Percentiles rank a stretch among this genome's conserved stretches.
Evolutionary conservation across 139 green algal genomes (phyloP).

Genomic region (Zygnema cylindricum): DNA sequence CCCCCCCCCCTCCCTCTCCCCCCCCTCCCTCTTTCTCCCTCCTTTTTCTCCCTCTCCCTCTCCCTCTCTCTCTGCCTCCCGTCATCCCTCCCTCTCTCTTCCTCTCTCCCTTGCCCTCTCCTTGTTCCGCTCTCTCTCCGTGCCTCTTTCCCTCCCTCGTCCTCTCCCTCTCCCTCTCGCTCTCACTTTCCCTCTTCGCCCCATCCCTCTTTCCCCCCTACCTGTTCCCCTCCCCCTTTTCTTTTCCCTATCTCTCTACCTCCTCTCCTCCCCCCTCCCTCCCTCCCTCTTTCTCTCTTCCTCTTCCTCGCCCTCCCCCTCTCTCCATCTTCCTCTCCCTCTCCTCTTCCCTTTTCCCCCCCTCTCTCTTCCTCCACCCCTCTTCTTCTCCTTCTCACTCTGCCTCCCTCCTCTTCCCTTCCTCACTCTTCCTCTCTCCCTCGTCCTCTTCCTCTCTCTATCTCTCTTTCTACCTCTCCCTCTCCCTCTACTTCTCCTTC

Average conservation of each 20-base stretch:
- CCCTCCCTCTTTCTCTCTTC: neutral
- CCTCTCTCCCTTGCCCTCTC: neutral
- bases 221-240: too few species aligned
- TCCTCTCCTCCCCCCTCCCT: constrained; percentile 15
- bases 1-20: neutral
- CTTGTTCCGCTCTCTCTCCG: neutral
- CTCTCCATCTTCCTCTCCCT: neutral
- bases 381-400: neutral
- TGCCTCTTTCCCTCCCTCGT: neutral
- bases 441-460: too few species aligned
- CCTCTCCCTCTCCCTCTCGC: constrained; percentile 4
- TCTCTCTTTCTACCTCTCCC: too few species aligned
- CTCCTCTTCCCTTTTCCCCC: neutral
- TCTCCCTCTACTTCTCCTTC: too few species aligned
- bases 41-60: neutral
- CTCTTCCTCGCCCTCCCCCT: neutral
- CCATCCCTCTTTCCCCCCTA: neutral
- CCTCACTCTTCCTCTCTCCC: constrained; percentile 25
- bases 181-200: neutral
- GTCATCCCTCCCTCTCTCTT: neutral
- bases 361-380: constrained; percentile 12
- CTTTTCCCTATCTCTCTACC: constrained; percentile 4
- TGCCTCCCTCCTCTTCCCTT: constrained; percentile 31
- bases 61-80: neutral
- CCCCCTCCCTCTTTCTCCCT: neutral